Conservation (phyloP, 441 rosid species). For the Sinapis alba region DNA sequence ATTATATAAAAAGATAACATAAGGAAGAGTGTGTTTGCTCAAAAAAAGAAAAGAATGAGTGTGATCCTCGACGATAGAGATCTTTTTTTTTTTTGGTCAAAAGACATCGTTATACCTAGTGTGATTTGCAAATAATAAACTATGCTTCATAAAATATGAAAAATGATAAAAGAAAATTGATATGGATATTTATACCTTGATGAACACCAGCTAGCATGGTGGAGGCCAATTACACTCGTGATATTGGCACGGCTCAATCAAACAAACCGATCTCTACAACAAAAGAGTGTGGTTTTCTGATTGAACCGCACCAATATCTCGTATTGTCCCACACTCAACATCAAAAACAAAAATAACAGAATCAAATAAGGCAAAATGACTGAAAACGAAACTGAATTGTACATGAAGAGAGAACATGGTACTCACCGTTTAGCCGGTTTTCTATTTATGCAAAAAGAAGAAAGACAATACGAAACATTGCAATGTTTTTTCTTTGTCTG, state of each 20-base stretch:
- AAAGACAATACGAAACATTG: slow-evolving; percentile 20
- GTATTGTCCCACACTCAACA: slow-evolving; percentile 19
- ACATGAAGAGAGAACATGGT: neutral
- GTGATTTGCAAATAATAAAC: neutral
- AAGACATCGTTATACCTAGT: neutral
- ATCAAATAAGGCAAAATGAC: slow-evolving; percentile 1
- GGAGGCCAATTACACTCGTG: slow-evolving; percentile 43
- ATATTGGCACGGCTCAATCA: slow-evolving; percentile 99
- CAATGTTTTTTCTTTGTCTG: slow-evolving; percentile 22
- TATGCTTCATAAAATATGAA: neutral
- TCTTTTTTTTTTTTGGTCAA: too few species aligned
- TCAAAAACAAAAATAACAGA: neutral
- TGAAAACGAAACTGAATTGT: neutral
- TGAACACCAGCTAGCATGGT: neutral
- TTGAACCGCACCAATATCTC: slow-evolving; percentile 94
- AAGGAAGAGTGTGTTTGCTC: neutral
- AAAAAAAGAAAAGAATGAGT: neutral
- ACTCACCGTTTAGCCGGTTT: slow-evolving; percentile 9
- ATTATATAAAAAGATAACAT: neutral
- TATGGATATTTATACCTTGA: slow-evolving; percentile 8
- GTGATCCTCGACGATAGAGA: slow-evolving; percentile 8
- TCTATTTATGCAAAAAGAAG: slow-evolving; percentile 16
- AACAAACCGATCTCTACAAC: slow-evolving; percentile 38
- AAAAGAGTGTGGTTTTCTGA: slow-evolving; percentile 44
- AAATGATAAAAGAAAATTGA: neutral